These are phyloP conservation scores for Nothophaeocryptopus gaeumannii DNA, from an alignment of 2,329 filamentous ascomycete genomes.

Conservation along the genomic window DNA sequence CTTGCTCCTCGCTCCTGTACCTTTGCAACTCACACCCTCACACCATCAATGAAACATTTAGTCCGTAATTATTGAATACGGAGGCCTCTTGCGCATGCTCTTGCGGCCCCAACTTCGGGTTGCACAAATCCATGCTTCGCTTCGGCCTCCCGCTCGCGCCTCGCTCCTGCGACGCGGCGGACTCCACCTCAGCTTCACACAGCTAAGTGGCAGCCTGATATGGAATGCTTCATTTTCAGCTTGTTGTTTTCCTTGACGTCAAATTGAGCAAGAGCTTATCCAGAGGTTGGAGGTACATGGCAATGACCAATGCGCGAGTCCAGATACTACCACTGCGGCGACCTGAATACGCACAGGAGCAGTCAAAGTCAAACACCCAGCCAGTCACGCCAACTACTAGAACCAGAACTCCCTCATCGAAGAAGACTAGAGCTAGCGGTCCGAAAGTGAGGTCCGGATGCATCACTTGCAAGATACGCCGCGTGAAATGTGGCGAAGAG, in stretches of 20 bases:
- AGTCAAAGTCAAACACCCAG: too few relatives aligned
- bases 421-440: not conserved
- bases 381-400: not conserved
- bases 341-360: too few relatives aligned
- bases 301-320: not conserved
- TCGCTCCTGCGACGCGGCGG: too few relatives aligned
- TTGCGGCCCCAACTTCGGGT: too few relatives aligned
- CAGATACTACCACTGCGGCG: not conserved
- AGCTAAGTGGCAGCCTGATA: too few relatives aligned
- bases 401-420: not conserved
- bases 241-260: not conserved
- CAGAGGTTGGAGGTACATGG: not conserved
- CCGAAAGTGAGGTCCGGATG: slow-evolving; percentile 46
- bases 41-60: too few relatives aligned
- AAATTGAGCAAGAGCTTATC: not conserved
- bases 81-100: too few relatives aligned
- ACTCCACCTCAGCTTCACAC: too few relatives aligned
- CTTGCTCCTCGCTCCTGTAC: too few relatives aligned
- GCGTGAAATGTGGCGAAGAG: slow-evolving; percentile 55
- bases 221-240: not conserved
- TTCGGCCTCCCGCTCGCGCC: not conserved
- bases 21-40: too few relatives aligned
- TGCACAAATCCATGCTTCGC: too few relatives aligned
- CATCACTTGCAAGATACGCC: slow-evolving; percentile 60
- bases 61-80: too few relatives aligned